Evolutionary conservation across 306 rosid genomes (phyloP).

Genomic region (Sesbania bispinosa): DNA sequence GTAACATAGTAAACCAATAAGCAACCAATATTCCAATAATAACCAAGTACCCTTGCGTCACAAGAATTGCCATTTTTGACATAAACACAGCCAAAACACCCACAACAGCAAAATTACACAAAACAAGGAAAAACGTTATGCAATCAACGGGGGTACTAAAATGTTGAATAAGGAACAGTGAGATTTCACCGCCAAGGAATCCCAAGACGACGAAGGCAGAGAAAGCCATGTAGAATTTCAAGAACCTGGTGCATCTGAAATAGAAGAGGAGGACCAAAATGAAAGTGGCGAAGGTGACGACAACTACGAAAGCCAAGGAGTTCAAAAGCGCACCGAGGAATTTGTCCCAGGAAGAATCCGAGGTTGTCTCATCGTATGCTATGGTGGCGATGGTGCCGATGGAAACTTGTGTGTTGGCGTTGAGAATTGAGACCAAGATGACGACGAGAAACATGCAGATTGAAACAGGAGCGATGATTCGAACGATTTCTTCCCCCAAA

Average conservation of each 20-base stretch:
- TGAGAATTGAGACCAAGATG: conserved; percentile 62
- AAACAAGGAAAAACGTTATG: conserved; percentile 50
- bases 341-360: conserved; percentile 87
- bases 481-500: conserved; percentile 76
- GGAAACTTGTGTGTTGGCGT: conserved; percentile 38
- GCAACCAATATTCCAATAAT: conserved; percentile 86
- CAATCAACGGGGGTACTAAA: conserved; percentile 63
- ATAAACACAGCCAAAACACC: conserved; percentile 90
- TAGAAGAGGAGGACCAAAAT: conserved; percentile 79
- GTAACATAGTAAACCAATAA: conserved; percentile 89
- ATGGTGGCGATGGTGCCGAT: conserved; percentile 64
- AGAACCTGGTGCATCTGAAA: conserved; percentile 68
- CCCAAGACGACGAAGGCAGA: conserved; percentile 73
- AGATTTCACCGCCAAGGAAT: conserved; percentile 75
- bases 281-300: conserved; percentile 71
- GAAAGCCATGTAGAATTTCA: conserved; percentile 78
- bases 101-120: conserved; percentile 80
- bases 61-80: conserved; percentile 81
- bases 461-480: conserved; percentile 84
- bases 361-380: conserved; percentile 61
- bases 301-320: conserved; percentile 67
- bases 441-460: conserved; percentile 90
- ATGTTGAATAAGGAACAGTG: conserved; percentile 44
- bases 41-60: conserved; percentile 84
- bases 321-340: conserved; percentile 77